phyloP scores from a whole-genome alignment of 2,329 filamentous ascomycete species.

The Mycogone perniciosa region DNA sequence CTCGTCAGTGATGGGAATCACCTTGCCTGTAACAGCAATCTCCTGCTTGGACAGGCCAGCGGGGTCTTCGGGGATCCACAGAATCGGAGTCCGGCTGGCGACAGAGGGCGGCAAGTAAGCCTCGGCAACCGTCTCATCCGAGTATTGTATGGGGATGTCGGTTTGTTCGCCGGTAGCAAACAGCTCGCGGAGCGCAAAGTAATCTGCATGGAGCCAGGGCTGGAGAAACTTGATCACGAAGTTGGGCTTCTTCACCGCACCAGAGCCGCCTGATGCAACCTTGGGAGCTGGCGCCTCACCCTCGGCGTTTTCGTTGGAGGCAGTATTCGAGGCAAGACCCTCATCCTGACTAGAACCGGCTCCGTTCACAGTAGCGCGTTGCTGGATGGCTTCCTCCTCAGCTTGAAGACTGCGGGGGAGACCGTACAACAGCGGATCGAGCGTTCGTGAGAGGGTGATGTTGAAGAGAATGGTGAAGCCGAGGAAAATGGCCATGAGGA shows the following conservation, averaged over 20 bases:
- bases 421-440: constrained; percentile 65
- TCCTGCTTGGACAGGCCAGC: constrained; percentile 66
- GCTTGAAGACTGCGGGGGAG: constrained; percentile 56
- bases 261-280: constrained; percentile 19
- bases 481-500: constrained; percentile 69
- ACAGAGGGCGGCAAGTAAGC: constrained; percentile 71
- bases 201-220: constrained; percentile 71
- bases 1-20: constrained; percentile 67
- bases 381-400: constrained; percentile 34
- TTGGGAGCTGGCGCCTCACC: constrained; percentile 16
- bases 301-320: constrained; percentile 7
- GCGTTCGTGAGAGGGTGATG: constrained; percentile 60
- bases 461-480: constrained; percentile 74
- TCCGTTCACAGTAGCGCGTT: constrained; percentile 20
- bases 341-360: constrained; percentile 24
- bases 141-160: constrained; percentile 40
- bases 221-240: constrained; percentile 58
- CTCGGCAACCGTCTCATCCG: constrained; percentile 53
- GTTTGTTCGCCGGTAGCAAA: constrained; percentile 5
- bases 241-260: constrained; percentile 40
- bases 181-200: constrained; percentile 56
- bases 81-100: constrained; percentile 50
- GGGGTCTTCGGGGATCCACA: constrained; percentile 72
- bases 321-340: constrained; percentile 12
- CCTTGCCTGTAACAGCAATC: constrained; percentile 56